phyloP scores from a whole-genome alignment of 495 filamentous ascomycete species.

The Podospora pseudopauciseta region DNA sequence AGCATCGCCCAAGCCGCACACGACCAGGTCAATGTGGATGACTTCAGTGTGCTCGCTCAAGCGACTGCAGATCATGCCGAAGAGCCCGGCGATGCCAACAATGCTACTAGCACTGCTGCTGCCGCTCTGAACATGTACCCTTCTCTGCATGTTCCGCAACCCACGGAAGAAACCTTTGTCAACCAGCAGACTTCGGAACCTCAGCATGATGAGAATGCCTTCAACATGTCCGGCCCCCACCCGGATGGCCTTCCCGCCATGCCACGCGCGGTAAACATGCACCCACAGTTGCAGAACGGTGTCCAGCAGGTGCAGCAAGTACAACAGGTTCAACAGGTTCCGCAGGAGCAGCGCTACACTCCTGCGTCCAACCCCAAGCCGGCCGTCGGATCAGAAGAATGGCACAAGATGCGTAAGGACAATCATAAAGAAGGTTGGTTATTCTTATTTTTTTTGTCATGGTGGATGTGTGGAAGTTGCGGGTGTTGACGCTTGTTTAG shows the following conservation, averaged over 20 bases:
- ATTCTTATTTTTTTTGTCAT: neutral
- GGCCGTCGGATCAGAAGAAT: slow-evolving; percentile 90
- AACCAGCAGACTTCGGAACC: slow-evolving; percentile 19
- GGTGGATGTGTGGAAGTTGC: neutral
- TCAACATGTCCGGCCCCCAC: slow-evolving; percentile 39
- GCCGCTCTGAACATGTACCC: slow-evolving; percentile 66
- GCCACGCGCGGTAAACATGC: slow-evolving; percentile 18
- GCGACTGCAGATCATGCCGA: slow-evolving; percentile 43
- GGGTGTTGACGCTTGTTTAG: slow-evolving; percentile 43
- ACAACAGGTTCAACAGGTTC: neutral
- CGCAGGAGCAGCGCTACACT: slow-evolving; percentile 22
- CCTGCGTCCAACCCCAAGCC: slow-evolving; percentile 57
- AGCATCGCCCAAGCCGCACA: slow-evolving; percentile 47
- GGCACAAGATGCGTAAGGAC: slow-evolving; percentile 95
- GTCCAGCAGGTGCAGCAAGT: slow-evolving; percentile 24
- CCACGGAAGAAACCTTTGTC: slow-evolving; percentile 67
- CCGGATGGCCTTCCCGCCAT: slow-evolving; percentile 47
- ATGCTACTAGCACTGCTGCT: slow-evolving; percentile 62
- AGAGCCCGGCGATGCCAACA: slow-evolving; percentile 41
- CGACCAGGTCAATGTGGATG: slow-evolving; percentile 39
- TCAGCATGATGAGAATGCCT: slow-evolving; percentile 35
- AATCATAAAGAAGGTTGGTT: slow-evolving; percentile 96
- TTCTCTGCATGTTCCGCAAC: slow-evolving; percentile 64
- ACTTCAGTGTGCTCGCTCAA: slow-evolving; percentile 50
- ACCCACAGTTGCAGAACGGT: slow-evolving; percentile 30